Evolutionary conservation across 2,329 filamentous ascomycete species (phyloP), one percentile per base, ranked within the genome.

Genomic region (Colletotrichum australisinense): DNA sequence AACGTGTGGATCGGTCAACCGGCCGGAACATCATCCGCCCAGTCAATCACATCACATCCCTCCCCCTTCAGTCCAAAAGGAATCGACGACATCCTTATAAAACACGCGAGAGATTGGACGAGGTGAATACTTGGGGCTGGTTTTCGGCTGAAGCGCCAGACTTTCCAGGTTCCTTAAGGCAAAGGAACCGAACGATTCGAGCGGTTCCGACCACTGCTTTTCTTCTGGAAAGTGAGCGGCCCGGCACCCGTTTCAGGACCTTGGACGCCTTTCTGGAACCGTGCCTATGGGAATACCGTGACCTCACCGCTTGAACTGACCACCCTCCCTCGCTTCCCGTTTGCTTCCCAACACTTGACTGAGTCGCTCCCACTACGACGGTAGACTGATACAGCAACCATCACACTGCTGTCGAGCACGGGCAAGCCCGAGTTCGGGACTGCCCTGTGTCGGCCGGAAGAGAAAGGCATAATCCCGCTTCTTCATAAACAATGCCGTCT

Each of bases 241-340:
- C 35, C 42, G 65, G 53, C 35, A 57, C 59, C 49, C 35, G 67
- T 71, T 73, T 73, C 67, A 66, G 24, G 59, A 56, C 46, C 32
- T 28, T 49, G 19, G 42, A 38, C 35, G 19, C 6, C 28, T 66
- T 57, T 60, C 60, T 49, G 42, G 42, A 49, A 22, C 42, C 46
- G 70, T 53, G 26, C 59, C 24, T 66, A 49, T 26, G 8, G 22
- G 42, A 28, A 56, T 30, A 60, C 46, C 30, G 46, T 64, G 60
- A 65, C 60, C 59, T 70, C 46, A 64, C 55, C 55, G 28, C 55
- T 46, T 56, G n/a, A n/a, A 49, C 59, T 55, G 14, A 38, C 38
- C 30, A 22, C 19, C 14, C n/a, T 30, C 32, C 32, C 32, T 42
- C 32, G 12, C 7, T 14, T 24, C 1, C 7, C 12, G 57, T 22